A percentile compares a stretch with the other conserved stretches of the same genome.
phyloP scores from a whole-genome alignment of 768 basidiomycete species.

The Pleurotus platypus region DNA sequence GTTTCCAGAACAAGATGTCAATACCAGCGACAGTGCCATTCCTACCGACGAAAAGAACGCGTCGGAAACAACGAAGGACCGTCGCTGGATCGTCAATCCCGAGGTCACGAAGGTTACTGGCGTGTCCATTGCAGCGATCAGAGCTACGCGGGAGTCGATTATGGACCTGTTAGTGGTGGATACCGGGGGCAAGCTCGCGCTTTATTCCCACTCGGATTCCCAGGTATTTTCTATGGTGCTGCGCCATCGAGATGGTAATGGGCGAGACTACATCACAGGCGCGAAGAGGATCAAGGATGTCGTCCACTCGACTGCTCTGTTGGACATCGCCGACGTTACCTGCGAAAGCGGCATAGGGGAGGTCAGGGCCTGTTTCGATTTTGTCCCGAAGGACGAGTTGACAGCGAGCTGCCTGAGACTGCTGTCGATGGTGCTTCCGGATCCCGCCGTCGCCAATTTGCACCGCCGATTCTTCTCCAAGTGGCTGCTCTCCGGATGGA shows the following conservation, averaged over 20 bases:
- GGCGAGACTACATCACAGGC: too few species aligned
- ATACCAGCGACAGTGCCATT: too few species aligned
- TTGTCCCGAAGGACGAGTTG: constrained; percentile 52
- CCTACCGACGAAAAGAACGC: too few species aligned
- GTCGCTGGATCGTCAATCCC: too few species aligned
- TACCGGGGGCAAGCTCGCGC: constrained; percentile 45
- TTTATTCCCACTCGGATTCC: constrained; percentile 51
- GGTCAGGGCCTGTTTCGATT: constrained; percentile 44
- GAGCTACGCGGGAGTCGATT: constrained; percentile 58
- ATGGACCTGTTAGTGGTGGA: constrained; percentile 70
- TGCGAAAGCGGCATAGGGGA: constrained; percentile 22
- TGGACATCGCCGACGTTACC: constrained; percentile 52
- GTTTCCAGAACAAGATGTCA: too few species aligned
- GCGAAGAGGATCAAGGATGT: constrained; percentile 34
- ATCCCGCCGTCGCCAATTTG: constrained; percentile 50
- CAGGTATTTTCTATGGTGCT: too few species aligned
- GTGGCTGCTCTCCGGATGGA: constrained; percentile 33
- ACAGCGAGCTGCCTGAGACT: constrained; percentile 58
- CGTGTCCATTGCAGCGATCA: constrained; percentile 52
- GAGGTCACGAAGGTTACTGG: constrained; percentile 25
- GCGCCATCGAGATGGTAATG: too few species aligned
- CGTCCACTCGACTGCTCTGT: constrained; percentile 46
- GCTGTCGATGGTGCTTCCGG: constrained; percentile 58
- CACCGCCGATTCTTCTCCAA: constrained; percentile 52
- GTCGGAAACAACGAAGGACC: too few species aligned